A percentile compares a stretch with the other conserved stretches of the same genome.
These are phyloP conservation scores for Cercospora zeina DNA, from an alignment of 2,329 filamentous ascomycete genomes.

Conservation along the genomic window DNA sequence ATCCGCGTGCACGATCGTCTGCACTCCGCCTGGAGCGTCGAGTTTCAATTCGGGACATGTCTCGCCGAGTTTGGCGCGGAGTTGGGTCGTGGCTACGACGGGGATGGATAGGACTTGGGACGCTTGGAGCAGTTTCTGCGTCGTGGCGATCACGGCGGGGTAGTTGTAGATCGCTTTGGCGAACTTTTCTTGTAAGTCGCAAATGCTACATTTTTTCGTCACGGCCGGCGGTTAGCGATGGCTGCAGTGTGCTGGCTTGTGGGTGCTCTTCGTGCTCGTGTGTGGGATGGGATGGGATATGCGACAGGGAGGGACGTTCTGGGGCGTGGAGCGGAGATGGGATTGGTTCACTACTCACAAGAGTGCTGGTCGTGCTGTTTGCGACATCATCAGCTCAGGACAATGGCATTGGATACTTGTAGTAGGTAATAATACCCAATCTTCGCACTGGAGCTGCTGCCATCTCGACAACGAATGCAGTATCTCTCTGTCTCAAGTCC, in stretches of 20 bases:
- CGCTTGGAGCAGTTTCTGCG: slow-evolving; percentile 55
- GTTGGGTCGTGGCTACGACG: slow-evolving; percentile 84
- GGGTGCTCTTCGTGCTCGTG: background rate
- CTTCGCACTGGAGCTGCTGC: slow-evolving; percentile 28
- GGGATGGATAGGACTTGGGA: slow-evolving; percentile 65
- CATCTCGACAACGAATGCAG: slow-evolving; percentile 15
- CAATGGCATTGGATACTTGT: background rate
- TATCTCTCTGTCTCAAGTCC: background rate
- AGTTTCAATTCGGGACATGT: slow-evolving; percentile 71
- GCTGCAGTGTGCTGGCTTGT: background rate
- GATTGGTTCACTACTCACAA: slow-evolving; percentile 26
- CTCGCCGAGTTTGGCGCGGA: slow-evolving; percentile 71
- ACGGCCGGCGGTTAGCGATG: slow-evolving; percentile 16
- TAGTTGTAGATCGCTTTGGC: slow-evolving; percentile 80
- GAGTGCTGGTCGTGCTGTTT: slow-evolving; percentile 20
- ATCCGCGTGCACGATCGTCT: slow-evolving; percentile 64
- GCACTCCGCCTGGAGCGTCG: slow-evolving; percentile 52
- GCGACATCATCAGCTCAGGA: slow-evolving; percentile 14
- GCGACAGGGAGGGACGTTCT: background rate
- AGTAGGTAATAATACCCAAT: slow-evolving; percentile 24
- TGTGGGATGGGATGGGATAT: background rate
- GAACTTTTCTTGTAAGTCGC: slow-evolving; percentile 95
- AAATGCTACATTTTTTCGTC: slow-evolving; percentile 65
- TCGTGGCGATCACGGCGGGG: slow-evolving; percentile 64
- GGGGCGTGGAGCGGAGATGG: background rate